phyloP scores from a whole-genome alignment of 202 grass and related monocot genomes.

The Schoenoplectus triqueter region DNA sequence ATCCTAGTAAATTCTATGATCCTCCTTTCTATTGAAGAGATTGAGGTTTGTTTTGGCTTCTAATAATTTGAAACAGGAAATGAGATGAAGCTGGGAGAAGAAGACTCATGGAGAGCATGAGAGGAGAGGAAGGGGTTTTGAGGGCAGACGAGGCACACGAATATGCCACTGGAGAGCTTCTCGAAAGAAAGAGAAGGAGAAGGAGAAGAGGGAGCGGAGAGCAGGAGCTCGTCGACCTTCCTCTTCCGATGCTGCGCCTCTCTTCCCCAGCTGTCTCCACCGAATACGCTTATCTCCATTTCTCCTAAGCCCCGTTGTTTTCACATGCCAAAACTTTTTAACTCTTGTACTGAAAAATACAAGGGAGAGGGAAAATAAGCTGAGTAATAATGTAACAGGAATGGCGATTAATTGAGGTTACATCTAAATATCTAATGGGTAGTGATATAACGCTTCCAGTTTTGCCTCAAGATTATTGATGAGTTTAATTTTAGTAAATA shows the following conservation, averaged over 20 bases:
- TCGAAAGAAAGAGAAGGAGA: conserved; percentile 62
- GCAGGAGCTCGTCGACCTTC: conserved; percentile 69
- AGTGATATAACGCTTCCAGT: too few species aligned
- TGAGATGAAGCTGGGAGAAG: neutral
- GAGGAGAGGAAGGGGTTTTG: conserved; percentile 64
- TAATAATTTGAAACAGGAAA: neutral
- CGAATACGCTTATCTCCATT: conserved; percentile 60
- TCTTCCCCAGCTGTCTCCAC: conserved; percentile 71
- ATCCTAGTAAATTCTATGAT: neutral
- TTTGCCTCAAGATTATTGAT: too few species aligned
- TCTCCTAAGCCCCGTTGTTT: neutral
- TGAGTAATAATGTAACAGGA: too few species aligned
- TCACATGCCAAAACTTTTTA: too few species aligned
- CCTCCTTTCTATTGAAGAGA: neutral
- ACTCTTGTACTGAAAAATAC: neutral
- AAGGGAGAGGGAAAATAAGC: neutral
- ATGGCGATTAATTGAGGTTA: too few species aligned
- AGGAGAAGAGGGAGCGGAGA: conserved; percentile 47
- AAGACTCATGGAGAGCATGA: conserved; percentile 77
- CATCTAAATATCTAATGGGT: too few species aligned
- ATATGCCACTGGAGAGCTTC: conserved; percentile 67
- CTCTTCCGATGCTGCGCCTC: conserved; percentile 73
- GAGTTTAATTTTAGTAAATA: too few species aligned
- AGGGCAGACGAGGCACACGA: conserved; percentile 71
- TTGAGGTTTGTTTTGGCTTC: neutral